phyloP scores from a whole-genome alignment of 129 eudicot species.

The Dittrichia graveolens region DNA sequence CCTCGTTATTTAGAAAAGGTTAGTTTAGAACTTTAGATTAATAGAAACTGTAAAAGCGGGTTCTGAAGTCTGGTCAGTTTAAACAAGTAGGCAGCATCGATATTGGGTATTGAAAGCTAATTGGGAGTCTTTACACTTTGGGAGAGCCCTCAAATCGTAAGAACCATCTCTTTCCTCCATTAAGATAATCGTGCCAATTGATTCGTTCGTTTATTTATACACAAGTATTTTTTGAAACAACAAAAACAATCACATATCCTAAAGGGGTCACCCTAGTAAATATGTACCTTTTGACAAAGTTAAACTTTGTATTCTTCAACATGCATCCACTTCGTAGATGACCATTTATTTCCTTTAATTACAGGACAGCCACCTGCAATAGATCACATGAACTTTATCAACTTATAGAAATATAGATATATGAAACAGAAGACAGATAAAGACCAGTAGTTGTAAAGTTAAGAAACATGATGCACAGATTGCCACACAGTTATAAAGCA shows the following conservation, averaged over 20 bases:
- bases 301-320: conserved; percentile 78
- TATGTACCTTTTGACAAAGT: conserved; percentile 33
- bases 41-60: too few relatives aligned
- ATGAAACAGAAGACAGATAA: too few relatives aligned
- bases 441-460: too few relatives aligned
- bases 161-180: too few relatives aligned
- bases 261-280: conserved; percentile 15
- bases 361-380: conserved; percentile 94
- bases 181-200: neutral
- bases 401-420: neutral
- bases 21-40: too few relatives aligned
- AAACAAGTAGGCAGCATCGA: too few relatives aligned
- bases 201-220: conserved; percentile 2
- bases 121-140: too few relatives aligned
- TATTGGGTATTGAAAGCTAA: too few relatives aligned
- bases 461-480: conserved; percentile 11
- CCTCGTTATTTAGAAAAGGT: too few relatives aligned
- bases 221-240: neutral
- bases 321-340: conserved; percentile 95
- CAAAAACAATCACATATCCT: conserved; percentile 19
- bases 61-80: too few relatives aligned
- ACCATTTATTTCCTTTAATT: conserved; percentile 95
- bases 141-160: too few relatives aligned
- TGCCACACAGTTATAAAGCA: neutral
- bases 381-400: neutral